Evolutionary conservation across 805 yeast species (phyloP).

Genomic region (Cyberlindnera xylosilytica): DNA sequence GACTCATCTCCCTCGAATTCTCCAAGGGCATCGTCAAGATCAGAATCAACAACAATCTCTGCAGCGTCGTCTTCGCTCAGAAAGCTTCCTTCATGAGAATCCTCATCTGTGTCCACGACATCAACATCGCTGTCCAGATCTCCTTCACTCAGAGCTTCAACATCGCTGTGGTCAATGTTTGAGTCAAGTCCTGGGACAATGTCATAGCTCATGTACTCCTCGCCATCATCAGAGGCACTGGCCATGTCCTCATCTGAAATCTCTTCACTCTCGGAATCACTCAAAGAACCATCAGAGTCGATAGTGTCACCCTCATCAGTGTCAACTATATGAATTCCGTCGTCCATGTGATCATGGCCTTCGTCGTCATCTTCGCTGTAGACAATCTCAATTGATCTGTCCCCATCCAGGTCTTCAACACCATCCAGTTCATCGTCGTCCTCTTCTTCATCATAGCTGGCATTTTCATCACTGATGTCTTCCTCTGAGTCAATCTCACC

Average conservation of each 20-base stretch:
- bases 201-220: slow-evolving; percentile 13
- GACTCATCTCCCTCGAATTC: slow-evolving; percentile 29
- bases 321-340: slow-evolving; percentile 18
- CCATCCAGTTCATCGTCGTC: slow-evolving; percentile 30
- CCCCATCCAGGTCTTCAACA: slow-evolving; percentile 16
- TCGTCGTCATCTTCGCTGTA: slow-evolving; percentile 35
- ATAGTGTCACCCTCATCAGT: slow-evolving; percentile 30
- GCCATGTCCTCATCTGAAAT: no score
- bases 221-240: slow-evolving; percentile 8
- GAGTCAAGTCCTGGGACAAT: slow-evolving; percentile 15
- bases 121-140: slow-evolving; percentile 27
- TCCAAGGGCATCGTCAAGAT: slow-evolving; percentile 23
- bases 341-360: slow-evolving; percentile 30
- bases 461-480: slow-evolving; percentile 52
- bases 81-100: slow-evolving; percentile 26
- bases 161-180: neutral
- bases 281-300: slow-evolving; percentile 16
- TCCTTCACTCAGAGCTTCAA: slow-evolving; percentile 6
- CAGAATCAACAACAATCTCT: slow-evolving; percentile 13
- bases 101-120: slow-evolving; percentile 28
- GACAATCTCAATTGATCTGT: slow-evolving; percentile 28
- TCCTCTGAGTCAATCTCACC: slow-evolving; percentile 67
- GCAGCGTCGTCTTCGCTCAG: slow-evolving; percentile 7
- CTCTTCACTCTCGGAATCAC: slow-evolving; percentile 25
- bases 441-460: slow-evolving; percentile 42